Base-by-base conservation (phyloP, 202 grass and related monocot species). In the Miscanthus sacchariflorus region DNA sequence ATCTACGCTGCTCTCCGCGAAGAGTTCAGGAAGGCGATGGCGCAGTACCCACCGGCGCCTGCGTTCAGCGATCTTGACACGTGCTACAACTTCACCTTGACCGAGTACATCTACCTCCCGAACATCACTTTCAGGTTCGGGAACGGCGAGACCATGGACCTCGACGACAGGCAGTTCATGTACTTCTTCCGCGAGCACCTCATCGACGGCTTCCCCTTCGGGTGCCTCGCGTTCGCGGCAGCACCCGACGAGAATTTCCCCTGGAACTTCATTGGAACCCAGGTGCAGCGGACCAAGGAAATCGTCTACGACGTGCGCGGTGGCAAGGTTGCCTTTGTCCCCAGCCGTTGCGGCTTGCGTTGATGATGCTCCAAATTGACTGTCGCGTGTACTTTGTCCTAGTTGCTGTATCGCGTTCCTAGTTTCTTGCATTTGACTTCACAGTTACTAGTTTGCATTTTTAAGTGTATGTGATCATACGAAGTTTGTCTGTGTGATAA, bases 71-170 rank as follows among this genome's bases (percentile, higher is more conserved):
- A 0, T 5, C 78, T 89, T 2, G 87, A 92, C 83, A 84, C 87
- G 15, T 92, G 83, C 74, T 92, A 89, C 69, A 61, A 92, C 68
- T 83, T 89, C 36, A 68, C 86, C 3, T 79, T 54, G 21, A 0
- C 54, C 3, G 0, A 3, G 18, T 0, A 1, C 11, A 35, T 56
- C 45, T 0, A 39, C 12, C 7, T 80, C 12, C 72, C 86, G 49
- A 23, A 1, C 1, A 69, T 89, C n/a, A 1, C 7, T 24, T 17
- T 92, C 2, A 14, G 0, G 19, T 89, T 92, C 28, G 59, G 27
- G 4, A 54, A 54, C 11, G 87, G 86, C 3, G 56, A 63, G 13
- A 11, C 15, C 33, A 38, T 86, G 18, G 71, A 78, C 3, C 54
- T 91, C 11, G 81, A 49, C 21, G 4, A 42, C 11, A 24, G 14